Evolutionary conservation across 768 basidiomycete species (phyloP).

Genomic region (Russula virescens): DNA sequence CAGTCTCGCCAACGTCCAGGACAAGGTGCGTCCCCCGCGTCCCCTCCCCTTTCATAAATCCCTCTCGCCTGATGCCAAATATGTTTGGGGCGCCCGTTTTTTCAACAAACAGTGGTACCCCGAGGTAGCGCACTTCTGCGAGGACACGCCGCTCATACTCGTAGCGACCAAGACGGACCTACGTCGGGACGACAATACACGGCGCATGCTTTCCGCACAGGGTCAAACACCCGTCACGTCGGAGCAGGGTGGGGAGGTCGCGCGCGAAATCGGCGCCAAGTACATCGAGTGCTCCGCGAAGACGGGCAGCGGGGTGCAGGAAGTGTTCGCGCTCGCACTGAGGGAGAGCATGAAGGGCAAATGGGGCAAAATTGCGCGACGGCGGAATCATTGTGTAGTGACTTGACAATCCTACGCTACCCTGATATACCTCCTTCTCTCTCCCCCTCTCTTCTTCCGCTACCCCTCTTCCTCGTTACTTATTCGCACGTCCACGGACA

Average conservation of each 20-base stretch:
- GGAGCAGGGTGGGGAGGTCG: slow-evolving; percentile 79
- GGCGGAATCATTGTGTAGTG: slow-evolving; percentile 70
- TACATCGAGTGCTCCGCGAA: slow-evolving; percentile 96
- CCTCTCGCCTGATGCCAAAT: not conserved
- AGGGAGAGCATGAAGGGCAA: slow-evolving; percentile 81
- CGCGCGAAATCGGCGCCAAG: slow-evolving; percentile 87
- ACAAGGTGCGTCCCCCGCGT: slow-evolving; percentile 55
- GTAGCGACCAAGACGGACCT: slow-evolving; percentile 94
- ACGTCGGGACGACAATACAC: slow-evolving; percentile 78
- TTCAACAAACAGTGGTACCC: slow-evolving; percentile 68
- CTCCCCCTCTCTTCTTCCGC: not conserved
- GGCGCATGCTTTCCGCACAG: slow-evolving; percentile 84
- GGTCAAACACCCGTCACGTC: slow-evolving; percentile 75
- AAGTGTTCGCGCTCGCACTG: slow-evolving; percentile 86
- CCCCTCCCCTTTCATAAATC: no score
- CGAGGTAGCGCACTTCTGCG: slow-evolving; percentile 90
- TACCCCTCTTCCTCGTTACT: slow-evolving; percentile 3
- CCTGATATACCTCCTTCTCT: slow-evolving; percentile 1
- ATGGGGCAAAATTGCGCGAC: slow-evolving; percentile 67
- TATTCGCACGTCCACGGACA: slow-evolving; percentile 16
- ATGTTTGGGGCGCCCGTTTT: slow-evolving; percentile 12
- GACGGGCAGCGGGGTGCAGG: slow-evolving; percentile 82
- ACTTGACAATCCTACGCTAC: slow-evolving; percentile 29
- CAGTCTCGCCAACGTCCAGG: slow-evolving; percentile 84
- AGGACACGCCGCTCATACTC: slow-evolving; percentile 81